These are phyloP conservation scores for Zasmidium cellare DNA, from an alignment of 2,329 filamentous ascomycete genomes.

Conservation along the genomic window DNA sequence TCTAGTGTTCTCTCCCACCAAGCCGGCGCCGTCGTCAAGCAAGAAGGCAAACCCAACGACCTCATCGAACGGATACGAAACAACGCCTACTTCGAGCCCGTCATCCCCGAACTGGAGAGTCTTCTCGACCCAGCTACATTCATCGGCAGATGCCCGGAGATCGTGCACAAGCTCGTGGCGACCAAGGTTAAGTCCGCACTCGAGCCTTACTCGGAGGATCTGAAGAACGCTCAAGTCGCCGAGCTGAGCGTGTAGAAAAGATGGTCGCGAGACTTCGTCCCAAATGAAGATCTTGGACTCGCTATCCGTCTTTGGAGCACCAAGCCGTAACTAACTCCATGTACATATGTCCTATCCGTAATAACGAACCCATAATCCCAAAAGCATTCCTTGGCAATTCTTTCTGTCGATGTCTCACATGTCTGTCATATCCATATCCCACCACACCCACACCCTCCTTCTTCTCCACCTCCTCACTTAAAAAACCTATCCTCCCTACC, in stretches of 20 bases:
- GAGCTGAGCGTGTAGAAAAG: slow-evolving; percentile 29
- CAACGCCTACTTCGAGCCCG: slow-evolving; percentile 68
- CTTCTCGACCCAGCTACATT: slow-evolving; percentile 40
- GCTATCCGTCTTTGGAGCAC: too few relatives aligned
- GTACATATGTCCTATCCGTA: neutral
- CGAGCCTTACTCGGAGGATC: slow-evolving; percentile 32
- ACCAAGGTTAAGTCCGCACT: slow-evolving; percentile 38
- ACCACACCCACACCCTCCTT: neutral
- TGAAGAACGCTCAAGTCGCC: slow-evolving; percentile 28
- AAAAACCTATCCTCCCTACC: slow-evolving; percentile 22
- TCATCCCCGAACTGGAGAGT: slow-evolving; percentile 36
- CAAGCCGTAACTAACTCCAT: neutral
- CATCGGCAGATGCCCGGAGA: slow-evolving; percentile 40
- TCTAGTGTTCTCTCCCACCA: slow-evolving; percentile 69
- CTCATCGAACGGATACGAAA: slow-evolving; percentile 74
- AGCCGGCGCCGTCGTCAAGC: slow-evolving; percentile 69
- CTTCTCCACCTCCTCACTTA: slow-evolving; percentile 6
- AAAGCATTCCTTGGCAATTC: neutral
- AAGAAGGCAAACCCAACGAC: slow-evolving; percentile 75
- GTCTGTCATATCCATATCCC: neutral
- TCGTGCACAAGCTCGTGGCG: slow-evolving; percentile 40
- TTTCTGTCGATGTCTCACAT: neutral
- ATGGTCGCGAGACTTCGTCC: neutral
- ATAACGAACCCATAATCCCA: neutral
- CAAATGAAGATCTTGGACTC: too few relatives aligned